phyloP scores from a whole-genome alignment of 2,329 filamentous ascomycete species.

The Pseudogymnoascus sp. region DNA sequence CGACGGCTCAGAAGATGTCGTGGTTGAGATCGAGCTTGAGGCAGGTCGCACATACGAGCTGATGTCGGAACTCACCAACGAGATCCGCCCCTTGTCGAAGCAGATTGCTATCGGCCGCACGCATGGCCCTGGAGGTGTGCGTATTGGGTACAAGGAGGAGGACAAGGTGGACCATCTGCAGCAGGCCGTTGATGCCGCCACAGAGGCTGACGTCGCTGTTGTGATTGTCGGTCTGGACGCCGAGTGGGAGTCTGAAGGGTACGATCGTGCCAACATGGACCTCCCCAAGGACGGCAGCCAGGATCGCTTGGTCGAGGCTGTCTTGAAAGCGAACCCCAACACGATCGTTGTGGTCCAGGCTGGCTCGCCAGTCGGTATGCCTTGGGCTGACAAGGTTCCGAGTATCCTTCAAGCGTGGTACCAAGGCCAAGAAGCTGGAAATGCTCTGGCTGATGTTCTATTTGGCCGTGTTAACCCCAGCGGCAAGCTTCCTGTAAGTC shows the following conservation, averaged over 20 bases:
- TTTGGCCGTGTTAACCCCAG: conserved; percentile 57
- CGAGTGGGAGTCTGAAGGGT: conserved; percentile 70
- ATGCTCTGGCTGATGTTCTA: conserved; percentile 58
- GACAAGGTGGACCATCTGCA: conserved; percentile 53
- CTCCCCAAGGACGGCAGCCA: conserved; percentile 48
- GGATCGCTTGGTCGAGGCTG: conserved; percentile 55
- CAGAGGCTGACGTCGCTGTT: conserved; percentile 56
- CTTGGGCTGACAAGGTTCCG: conserved; percentile 57
- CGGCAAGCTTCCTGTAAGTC: conserved; percentile 51
- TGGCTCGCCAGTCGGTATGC: conserved; percentile 61
- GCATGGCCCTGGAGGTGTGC: conserved; percentile 62
- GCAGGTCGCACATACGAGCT: conserved; percentile 53
- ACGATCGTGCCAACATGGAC: conserved; percentile 56
- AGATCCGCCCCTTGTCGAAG: conserved; percentile 53
- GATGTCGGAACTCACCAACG: conserved; percentile 57
- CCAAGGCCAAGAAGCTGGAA: conserved; percentile 61
- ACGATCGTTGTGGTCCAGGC: conserved; percentile 64
- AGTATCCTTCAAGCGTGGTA: conserved; percentile 66
- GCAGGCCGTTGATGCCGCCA: conserved; percentile 55
- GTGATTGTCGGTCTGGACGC: conserved; percentile 62
- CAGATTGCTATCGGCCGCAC: conserved; percentile 49
- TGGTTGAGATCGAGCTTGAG: conserved; percentile 52
- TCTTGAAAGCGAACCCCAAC: conserved; percentile 53
- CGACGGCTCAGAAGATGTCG: conserved; percentile 56
- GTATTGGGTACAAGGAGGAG: conserved; percentile 63